These are phyloP conservation scores for Cryptococcus sp. DNA, from an alignment of 1,284 basidiomycete species.

Conservation along the genomic window DNA sequence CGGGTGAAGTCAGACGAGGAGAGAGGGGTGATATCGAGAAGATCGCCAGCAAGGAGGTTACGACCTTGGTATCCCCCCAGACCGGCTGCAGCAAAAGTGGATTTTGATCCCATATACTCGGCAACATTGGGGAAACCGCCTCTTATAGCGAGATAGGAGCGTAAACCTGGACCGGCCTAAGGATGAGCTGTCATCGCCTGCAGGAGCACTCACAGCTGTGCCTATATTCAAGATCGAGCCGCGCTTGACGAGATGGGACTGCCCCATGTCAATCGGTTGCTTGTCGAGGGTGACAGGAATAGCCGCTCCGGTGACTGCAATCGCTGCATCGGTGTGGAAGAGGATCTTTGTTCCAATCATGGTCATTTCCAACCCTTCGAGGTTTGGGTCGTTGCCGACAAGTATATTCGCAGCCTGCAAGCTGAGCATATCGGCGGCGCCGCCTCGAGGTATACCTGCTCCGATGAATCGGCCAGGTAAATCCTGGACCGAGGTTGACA, in stretches of 20 bases:
- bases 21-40: conserved; percentile 29
- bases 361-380: conserved; percentile 58
- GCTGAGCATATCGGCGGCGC: conserved; percentile 60
- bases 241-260: conserved; percentile 50
- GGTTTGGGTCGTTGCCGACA: conserved; percentile 54
- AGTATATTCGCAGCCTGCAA: conserved; percentile 59
- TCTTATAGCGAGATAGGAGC: conserved; percentile 56
- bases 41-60: conserved; percentile 48
- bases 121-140: conserved; percentile 59
- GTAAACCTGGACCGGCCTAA: conserved; percentile 43
- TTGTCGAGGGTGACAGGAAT: conserved; percentile 51
- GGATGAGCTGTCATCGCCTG: neutral
- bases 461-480: conserved; percentile 56
- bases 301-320: conserved; percentile 57
- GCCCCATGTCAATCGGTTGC: conserved; percentile 51
- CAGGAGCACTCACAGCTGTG: conserved; percentile 10
- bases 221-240: conserved; percentile 51
- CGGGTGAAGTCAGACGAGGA: conserved; percentile 11
- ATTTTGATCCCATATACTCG: conserved; percentile 54
- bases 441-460: conserved; percentile 61
- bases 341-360: conserved; percentile 41
- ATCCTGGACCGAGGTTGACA: conserved; percentile 62
- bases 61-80: conserved; percentile 49
- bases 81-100: conserved; percentile 29
- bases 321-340: conserved; percentile 53